Evolutionary conservation across 371 early-diverging fungal genomes (phyloP).

Genomic region (Mortierella sp.): DNA sequence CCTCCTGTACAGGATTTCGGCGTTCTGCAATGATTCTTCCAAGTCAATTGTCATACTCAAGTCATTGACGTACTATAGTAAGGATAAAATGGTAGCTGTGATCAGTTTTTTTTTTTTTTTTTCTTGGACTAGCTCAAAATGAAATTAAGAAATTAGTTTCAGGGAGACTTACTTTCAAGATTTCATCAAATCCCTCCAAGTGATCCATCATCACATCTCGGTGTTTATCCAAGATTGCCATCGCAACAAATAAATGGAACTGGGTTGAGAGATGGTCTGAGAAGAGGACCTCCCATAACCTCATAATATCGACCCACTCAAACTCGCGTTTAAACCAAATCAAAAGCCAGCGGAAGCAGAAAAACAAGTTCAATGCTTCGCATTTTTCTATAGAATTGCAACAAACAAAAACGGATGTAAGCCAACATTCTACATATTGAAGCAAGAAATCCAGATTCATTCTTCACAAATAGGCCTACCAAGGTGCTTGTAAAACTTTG

Average conservation of each 20-base stretch:
- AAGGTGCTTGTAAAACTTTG: slow-evolving; percentile 80
- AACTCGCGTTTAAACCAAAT: slow-evolving; percentile 97
- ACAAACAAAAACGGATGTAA: background rate
- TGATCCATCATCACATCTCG: slow-evolving; percentile 81
- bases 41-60: slow-evolving; percentile 82
- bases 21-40: slow-evolving; percentile 80
- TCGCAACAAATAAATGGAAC: slow-evolving; percentile 90
- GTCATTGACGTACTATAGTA: slow-evolving; percentile 86
- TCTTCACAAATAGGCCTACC: slow-evolving; percentile 50
- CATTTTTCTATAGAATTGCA: slow-evolving; percentile 65
- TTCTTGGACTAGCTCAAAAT: background rate
- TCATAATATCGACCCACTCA: slow-evolving; percentile 83
- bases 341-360: slow-evolving; percentile 96
- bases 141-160: no score
- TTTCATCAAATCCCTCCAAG: slow-evolving; percentile 87
- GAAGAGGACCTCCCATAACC: slow-evolving; percentile 94
- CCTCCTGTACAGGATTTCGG: slow-evolving; percentile 84
- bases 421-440: background rate
- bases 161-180: slow-evolving; percentile 74
- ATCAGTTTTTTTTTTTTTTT: background rate
- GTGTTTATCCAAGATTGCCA: slow-evolving; percentile 89
- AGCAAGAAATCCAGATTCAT: no score
- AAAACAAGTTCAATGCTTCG: slow-evolving; percentile 89
- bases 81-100: slow-evolving; percentile 1
- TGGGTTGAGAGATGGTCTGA: slow-evolving; percentile 83